These are phyloP conservation scores for Colletotrichum musicola DNA, from an alignment of 2,329 filamentous ascomycete genomes.

Conservation along the genomic window DNA sequence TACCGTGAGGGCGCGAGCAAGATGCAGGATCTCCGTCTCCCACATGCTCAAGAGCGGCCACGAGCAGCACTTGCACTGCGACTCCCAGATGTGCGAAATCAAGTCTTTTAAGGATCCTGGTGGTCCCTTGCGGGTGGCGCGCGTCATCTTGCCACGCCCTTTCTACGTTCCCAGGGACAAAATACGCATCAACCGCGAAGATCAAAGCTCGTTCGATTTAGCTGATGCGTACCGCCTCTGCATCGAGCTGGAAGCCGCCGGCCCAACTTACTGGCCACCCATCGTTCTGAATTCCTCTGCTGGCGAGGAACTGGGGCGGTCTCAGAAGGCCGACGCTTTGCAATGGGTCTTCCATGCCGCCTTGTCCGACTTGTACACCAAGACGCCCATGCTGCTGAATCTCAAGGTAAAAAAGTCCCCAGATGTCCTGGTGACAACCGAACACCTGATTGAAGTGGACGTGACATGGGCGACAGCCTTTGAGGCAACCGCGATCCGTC, in stretches of 20 bases:
- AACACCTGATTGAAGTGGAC: slow-evolving; percentile 63
- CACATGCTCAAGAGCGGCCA: slow-evolving; percentile 40
- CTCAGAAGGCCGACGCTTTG: slow-evolving; percentile 40
- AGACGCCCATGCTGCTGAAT: slow-evolving; percentile 47
- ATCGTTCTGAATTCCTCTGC: slow-evolving; percentile 40
- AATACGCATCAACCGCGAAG: slow-evolving; percentile 61
- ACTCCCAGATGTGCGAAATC: slow-evolving; percentile 67
- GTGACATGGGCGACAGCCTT: slow-evolving; percentile 60
- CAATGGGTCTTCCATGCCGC: slow-evolving; percentile 57
- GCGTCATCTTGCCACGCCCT: slow-evolving; percentile 61
- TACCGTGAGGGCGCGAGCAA: slow-evolving; percentile 50
- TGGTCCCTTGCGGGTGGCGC: slow-evolving; percentile 60
- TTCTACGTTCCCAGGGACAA: slow-evolving; percentile 67
- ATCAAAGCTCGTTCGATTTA: slow-evolving; percentile 61
- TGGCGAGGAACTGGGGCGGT: slow-evolving; percentile 25
- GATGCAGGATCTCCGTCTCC: slow-evolving; percentile 59
- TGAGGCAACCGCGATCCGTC: slow-evolving; percentile 45
- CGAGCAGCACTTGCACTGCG: slow-evolving; percentile 59
- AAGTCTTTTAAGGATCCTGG: slow-evolving; percentile 62
- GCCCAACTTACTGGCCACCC: slow-evolving; percentile 66
- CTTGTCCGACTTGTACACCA: slow-evolving; percentile 57
- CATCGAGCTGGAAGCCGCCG: slow-evolving; percentile 66
- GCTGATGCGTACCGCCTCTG: slow-evolving; percentile 63
- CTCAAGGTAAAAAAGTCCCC: slow-evolving; percentile 53
- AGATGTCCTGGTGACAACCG: slow-evolving; percentile 48